Conservation (phyloP, 495 filamentous ascomycete species). For the Thozetella sp. region DNA sequence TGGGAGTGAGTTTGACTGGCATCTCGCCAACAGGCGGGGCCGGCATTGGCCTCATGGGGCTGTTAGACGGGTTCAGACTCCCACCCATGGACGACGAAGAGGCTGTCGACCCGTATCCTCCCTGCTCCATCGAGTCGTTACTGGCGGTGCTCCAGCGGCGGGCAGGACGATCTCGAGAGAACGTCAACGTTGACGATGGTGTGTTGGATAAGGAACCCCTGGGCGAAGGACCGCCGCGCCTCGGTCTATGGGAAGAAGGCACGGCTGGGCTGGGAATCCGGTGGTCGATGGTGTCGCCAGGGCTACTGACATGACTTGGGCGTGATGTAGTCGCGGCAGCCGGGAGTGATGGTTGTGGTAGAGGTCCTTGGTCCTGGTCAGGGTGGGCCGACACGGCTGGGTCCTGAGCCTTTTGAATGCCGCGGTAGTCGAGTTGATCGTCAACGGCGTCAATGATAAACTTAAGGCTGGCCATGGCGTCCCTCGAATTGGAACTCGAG, state of each 20-base stretch:
- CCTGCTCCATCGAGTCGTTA: constrained; percentile 46
- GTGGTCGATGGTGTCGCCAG: constrained; percentile 17
- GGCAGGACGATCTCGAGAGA: constrained; percentile 16
- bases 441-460: constrained; percentile 50
- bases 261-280: constrained; percentile 28
- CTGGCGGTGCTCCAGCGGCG: constrained; percentile 43
- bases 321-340: constrained; percentile 4
- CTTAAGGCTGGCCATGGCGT: constrained; percentile 47
- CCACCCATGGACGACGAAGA: constrained; percentile 29
- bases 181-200: constrained; percentile 7
- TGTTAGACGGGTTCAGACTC: constrained; percentile 17
- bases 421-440: constrained; percentile 28
- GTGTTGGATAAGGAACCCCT: constrained; percentile 15
- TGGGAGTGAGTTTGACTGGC: constrained; percentile 63
- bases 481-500: constrained; percentile 43
- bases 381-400: constrained; percentile 31
- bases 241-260: constrained; percentile 20
- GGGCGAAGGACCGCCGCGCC: constrained; percentile 16
- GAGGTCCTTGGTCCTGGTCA: constrained; percentile 16
- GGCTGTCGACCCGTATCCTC: constrained; percentile 32
- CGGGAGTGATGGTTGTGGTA: constrained; percentile 15
- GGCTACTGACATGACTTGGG: constrained; percentile 25
- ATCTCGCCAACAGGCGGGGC: constrained; percentile 27
- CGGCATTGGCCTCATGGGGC: constrained; percentile 41
- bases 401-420: constrained; percentile 38